Evolutionary conservation across 129 eudicot species (phyloP).

Genomic region (Calendula officinalis): DNA sequence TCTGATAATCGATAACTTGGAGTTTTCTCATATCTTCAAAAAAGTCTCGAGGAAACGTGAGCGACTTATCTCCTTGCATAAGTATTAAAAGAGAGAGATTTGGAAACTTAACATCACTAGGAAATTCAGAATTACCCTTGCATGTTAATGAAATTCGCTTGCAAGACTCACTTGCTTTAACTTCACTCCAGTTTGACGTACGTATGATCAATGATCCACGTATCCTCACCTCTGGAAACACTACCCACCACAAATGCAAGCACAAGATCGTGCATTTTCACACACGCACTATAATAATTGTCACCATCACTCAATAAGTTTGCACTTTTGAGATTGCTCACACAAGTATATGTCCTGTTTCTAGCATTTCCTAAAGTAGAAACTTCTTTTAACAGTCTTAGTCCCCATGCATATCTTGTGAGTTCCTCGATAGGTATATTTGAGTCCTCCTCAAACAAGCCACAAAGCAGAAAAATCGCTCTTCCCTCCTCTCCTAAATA

Average conservation of each 20-base stretch:
- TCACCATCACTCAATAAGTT: not conserved
- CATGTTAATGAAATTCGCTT: conserved; percentile 8
- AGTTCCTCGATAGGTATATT: conserved; percentile 3
- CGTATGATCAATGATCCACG: not conserved
- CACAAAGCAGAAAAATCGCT: conserved; percentile 8
- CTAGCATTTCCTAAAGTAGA: not conserved
- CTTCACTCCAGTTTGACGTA: not conserved
- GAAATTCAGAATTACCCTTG: conserved; percentile 7
- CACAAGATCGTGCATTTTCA: conserved; percentile 23
- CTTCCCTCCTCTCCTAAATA: not conserved
- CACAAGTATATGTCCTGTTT: not conserved
- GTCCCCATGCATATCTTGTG: conserved; percentile 6
- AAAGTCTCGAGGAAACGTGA: not conserved
- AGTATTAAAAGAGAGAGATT: not conserved
- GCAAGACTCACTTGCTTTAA: not conserved
- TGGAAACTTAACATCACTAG: not conserved
- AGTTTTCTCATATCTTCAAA: not conserved
- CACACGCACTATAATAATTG: not conserved
- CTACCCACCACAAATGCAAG: conserved; percentile 3
- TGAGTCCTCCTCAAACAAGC: conserved; percentile 4
- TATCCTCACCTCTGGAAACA: not conserved
- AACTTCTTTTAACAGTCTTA: not conserved
- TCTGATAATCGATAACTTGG: not conserved
- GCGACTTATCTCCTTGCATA: not conserved
- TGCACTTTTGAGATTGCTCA: conserved; percentile 2